Conservation (phyloP, 2,329 filamentous ascomycete genomes). For the Diaporthe eres region DNA sequence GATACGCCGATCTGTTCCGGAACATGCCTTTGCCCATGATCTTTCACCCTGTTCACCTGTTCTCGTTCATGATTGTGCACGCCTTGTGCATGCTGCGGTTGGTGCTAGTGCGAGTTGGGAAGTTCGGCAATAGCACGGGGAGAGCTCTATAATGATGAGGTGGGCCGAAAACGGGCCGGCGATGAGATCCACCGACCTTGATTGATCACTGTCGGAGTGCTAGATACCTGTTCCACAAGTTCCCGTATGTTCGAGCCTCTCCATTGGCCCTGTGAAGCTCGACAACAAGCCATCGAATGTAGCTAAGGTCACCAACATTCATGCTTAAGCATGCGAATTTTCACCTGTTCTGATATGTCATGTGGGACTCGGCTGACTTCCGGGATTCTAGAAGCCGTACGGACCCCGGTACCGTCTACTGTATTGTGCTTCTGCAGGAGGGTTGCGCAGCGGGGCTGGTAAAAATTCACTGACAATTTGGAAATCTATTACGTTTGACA, state of each 20-base stretch:
- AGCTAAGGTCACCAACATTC: neutral
- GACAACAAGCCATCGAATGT: neutral
- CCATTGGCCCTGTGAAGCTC: neutral
- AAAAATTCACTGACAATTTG: neutral
- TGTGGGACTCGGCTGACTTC: neutral
- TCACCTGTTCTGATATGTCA: neutral
- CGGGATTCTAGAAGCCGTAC: neutral
- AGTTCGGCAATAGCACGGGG: neutral
- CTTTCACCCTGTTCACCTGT: neutral
- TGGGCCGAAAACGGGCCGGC: neutral
- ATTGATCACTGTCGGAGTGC: neutral
- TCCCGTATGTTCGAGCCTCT: too few species aligned
- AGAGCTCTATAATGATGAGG: neutral
- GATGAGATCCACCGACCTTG: neutral
- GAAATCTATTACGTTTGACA: neutral
- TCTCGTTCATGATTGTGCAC: neutral
- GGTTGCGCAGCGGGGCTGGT: neutral
- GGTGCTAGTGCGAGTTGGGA: slow-evolving; percentile 10
- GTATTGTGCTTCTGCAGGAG: too few species aligned
- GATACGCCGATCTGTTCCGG: neutral
- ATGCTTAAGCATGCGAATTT: neutral
- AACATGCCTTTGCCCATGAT: neutral
- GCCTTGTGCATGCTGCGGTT: neutral
- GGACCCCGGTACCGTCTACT: neutral
- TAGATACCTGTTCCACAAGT: neutral